These are phyloP conservation scores for Fagus sylvatica DNA, from an alignment of 306 rosid genomes.

Conservation along the genomic window DNA sequence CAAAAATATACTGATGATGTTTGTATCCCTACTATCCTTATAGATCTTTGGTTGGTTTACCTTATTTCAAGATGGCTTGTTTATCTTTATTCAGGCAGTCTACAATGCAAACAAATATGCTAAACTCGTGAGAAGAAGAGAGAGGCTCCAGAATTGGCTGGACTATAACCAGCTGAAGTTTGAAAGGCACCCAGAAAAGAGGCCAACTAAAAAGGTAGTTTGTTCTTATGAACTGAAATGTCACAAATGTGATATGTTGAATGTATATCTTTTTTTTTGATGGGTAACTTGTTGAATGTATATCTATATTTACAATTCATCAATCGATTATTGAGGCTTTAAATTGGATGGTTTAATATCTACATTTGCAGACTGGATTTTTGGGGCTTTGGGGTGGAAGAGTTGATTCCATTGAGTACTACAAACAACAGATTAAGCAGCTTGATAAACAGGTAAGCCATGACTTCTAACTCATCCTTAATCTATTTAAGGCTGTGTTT, in stretches of 20 bases:
- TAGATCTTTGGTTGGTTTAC: constrained; percentile 12
- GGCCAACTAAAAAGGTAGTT: constrained; percentile 66
- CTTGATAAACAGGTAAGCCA: constrained; percentile 65
- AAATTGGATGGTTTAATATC: constrained; percentile 28
- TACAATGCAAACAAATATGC: constrained; percentile 91
- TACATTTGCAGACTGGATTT: constrained; percentile 56
- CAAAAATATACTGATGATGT: not conserved
- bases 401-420: constrained; percentile 84
- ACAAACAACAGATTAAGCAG: constrained; percentile 61
- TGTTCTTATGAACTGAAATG: constrained; percentile 13
- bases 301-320: not conserved
- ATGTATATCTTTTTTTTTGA: not conserved
- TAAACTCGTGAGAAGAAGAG: constrained; percentile 62
- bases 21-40: not conserved
- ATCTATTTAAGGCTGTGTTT: not conserved
- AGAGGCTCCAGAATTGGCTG: constrained; percentile 84
- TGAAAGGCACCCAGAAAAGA: constrained; percentile 77
- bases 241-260: not conserved
- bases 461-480: constrained; percentile 15
- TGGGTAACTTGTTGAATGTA: not conserved
- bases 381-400: constrained; percentile 63
- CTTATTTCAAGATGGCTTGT: constrained; percentile 2
- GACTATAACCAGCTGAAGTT: constrained; percentile 88
- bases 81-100: constrained; percentile 66
- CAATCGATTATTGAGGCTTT: not conserved